A percentile compares a stretch with the other conserved stretches of the same genome.
phyloP scores from a whole-genome alignment of 495 filamentous ascomycete genomes.

The Bathelium albidoporum region DNA sequence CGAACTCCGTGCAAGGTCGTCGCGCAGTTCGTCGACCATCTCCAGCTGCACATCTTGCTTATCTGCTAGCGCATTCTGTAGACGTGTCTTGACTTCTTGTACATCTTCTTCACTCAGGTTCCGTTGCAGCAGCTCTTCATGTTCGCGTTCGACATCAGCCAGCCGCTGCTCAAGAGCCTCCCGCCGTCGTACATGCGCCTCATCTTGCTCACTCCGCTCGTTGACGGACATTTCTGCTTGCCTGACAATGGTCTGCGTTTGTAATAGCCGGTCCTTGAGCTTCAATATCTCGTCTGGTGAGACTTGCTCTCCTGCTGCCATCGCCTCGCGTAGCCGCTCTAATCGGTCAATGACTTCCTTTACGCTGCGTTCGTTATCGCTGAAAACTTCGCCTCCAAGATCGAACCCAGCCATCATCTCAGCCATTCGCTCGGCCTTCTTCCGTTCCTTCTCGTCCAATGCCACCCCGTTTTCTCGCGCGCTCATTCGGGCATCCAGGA shows the following conservation, averaged over 20 bases:
- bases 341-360: slow-evolving; percentile 70
- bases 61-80: slow-evolving; percentile 64
- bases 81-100: slow-evolving; percentile 67
- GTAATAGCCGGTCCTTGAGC: slow-evolving; percentile 64
- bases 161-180: slow-evolving; percentile 66
- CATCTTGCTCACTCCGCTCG: slow-evolving; percentile 51
- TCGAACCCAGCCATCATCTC: slow-evolving; percentile 99
- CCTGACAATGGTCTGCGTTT: slow-evolving; percentile 84
- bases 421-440: slow-evolving; percentile 97
- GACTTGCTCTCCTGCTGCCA: slow-evolving; percentile 63
- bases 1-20: slow-evolving; percentile 57
- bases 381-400: slow-evolving; percentile 79
- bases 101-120: slow-evolving; percentile 69
- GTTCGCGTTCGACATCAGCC: slow-evolving; percentile 61
- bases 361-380: slow-evolving; percentile 77
- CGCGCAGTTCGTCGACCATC: slow-evolving; percentile 60
- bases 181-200: slow-evolving; percentile 52
- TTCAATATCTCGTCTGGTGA: slow-evolving; percentile 70
- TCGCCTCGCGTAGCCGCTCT: slow-evolving; percentile 66
- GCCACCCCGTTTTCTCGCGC: slow-evolving; percentile 84
- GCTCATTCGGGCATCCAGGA: slow-evolving; percentile 89
- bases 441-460: slow-evolving; percentile 92
- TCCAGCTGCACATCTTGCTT: slow-evolving; percentile 61
- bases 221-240: slow-evolving; percentile 80
- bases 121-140: slow-evolving; percentile 69